Evolutionary conservation across 768 basidiomycete genomes (phyloP).

Genomic region (Collybia sordida): DNA sequence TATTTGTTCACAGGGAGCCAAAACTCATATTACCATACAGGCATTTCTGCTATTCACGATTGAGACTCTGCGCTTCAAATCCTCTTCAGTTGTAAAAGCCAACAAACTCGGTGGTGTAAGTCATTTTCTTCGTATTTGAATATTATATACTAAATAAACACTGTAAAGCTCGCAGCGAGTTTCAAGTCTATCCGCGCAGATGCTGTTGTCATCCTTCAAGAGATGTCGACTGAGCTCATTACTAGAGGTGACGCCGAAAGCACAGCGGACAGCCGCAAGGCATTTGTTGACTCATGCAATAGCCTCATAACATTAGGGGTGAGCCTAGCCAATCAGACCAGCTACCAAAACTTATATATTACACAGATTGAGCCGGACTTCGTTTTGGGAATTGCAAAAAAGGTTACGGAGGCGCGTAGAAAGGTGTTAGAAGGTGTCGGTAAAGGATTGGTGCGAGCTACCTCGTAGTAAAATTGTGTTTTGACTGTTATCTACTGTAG

Average conservation of each 20-base stretch:
- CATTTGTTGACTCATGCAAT: slow-evolving; percentile 51
- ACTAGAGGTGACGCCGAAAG: slow-evolving; percentile 52
- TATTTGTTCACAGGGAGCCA: neutral
- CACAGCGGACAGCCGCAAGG: slow-evolving; percentile 50
- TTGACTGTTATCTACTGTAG: slow-evolving; percentile 29
- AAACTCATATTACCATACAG: slow-evolving; percentile 32
- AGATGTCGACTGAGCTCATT: slow-evolving; percentile 54
- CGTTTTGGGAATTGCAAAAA: slow-evolving; percentile 59
- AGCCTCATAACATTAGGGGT: slow-evolving; percentile 35
- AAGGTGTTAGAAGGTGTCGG: slow-evolving; percentile 71
- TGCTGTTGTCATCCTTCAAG: slow-evolving; percentile 50
- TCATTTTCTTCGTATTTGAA: slow-evolving; percentile 8
- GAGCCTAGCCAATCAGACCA: slow-evolving; percentile 3
- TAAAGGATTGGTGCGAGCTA: slow-evolving; percentile 49
- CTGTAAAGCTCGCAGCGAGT: slow-evolving; percentile 58
- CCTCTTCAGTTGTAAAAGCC: slow-evolving; percentile 63
- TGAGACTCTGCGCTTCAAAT: slow-evolving; percentile 75
- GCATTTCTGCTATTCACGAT: slow-evolving; percentile 70
- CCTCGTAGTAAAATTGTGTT: no score
- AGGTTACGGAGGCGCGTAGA: slow-evolving; percentile 65
- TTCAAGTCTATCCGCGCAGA: slow-evolving; percentile 62
- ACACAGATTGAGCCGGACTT: slow-evolving; percentile 65
- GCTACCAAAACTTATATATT: neutral
- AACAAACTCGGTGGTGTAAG: slow-evolving; percentile 73
- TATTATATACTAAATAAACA: no score